These are phyloP conservation scores for Alternaria sp. DNA, from an alignment of 2,329 filamentous ascomycete genomes.

Conservation along the genomic window DNA sequence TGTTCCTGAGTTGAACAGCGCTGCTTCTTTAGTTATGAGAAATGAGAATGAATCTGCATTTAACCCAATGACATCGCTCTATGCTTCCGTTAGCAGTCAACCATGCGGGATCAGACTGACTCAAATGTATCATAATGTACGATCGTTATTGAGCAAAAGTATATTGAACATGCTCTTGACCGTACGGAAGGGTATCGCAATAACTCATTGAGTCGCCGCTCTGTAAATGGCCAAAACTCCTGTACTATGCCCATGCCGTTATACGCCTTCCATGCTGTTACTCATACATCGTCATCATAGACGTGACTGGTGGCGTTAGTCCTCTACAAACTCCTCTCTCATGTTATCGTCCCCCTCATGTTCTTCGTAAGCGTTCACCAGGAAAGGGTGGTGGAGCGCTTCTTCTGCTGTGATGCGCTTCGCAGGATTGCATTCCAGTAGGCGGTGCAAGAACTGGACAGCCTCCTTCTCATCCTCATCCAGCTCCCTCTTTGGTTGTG, in stretches of 20 bases:
- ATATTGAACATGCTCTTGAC: background rate
- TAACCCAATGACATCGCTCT: background rate
- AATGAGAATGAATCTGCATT: background rate
- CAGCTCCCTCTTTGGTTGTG: slow-evolving; percentile 57
- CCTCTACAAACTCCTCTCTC: slow-evolving; percentile 35
- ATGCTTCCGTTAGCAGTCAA: background rate
- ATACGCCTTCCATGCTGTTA: slow-evolving; percentile 34
- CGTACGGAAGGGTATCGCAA: slow-evolving; percentile 40
- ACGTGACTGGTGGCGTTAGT: slow-evolving; percentile 21
- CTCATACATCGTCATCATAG: slow-evolving; percentile 23
- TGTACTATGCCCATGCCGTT: slow-evolving; percentile 27
- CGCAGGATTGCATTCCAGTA: slow-evolving; percentile 77
- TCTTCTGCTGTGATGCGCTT: slow-evolving; percentile 77
- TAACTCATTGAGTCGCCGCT: slow-evolving; percentile 23
- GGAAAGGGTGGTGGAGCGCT: slow-evolving; percentile 75
- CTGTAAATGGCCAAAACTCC: slow-evolving; percentile 38
- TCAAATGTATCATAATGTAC: background rate
- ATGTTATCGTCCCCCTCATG: slow-evolving; percentile 44
- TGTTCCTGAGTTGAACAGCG: background rate
- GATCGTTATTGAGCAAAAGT: background rate
- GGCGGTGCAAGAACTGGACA: slow-evolving; percentile 72
- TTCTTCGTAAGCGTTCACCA: slow-evolving; percentile 50
- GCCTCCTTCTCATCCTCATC: slow-evolving; percentile 74
- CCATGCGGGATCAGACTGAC: background rate
- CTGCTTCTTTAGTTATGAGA: background rate